These are phyloP conservation scores for Senna siamea DNA, from an alignment of 306 rosid genomes.

Conservation along the genomic window DNA sequence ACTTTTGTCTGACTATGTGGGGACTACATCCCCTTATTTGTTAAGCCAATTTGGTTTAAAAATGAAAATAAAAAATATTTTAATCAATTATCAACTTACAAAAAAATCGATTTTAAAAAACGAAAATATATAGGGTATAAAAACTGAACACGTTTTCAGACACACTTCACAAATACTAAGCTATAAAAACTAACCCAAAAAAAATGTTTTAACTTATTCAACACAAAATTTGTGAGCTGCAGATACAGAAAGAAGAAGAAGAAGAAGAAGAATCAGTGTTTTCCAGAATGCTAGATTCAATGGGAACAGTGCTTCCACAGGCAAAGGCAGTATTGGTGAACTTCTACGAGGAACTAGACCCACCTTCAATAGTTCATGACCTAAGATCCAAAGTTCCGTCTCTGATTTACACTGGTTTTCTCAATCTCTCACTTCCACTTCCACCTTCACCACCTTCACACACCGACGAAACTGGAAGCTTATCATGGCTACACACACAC, in stretches of 20 bases:
- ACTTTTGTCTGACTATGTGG: no score
- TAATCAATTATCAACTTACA: no score
- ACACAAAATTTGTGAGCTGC: no score
- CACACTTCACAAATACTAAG: no score
- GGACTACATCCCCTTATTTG: no score
- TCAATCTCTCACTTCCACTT: conserved; percentile 34
- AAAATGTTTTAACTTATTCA: no score
- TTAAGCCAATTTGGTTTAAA: no score
- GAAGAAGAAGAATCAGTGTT: conserved; percentile 37
- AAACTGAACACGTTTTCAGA: no score
- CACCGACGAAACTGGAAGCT: conserved; percentile 40
- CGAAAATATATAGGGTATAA: no score
- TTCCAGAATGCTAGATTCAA: conserved; percentile 28
- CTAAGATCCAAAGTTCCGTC: conserved; percentile 40
- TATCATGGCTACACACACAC: conserved; percentile 45
- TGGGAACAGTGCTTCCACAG: conserved; percentile 41
- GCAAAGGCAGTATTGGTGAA: conserved; percentile 48
- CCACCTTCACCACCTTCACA: conserved; percentile 17
- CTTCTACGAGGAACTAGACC: conserved; percentile 44
- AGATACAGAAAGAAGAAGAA: neutral
- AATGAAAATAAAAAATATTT: no score
- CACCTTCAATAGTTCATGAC: conserved; percentile 32
- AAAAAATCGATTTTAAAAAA: no score
- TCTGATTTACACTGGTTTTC: conserved; percentile 49
- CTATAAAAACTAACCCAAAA: no score